Percentiles rank a stretch among this genome's conserved stretches.
phyloP scores from a whole-genome alignment of 2,329 filamentous ascomycete genomes.

The Claviceps sp. region DNA sequence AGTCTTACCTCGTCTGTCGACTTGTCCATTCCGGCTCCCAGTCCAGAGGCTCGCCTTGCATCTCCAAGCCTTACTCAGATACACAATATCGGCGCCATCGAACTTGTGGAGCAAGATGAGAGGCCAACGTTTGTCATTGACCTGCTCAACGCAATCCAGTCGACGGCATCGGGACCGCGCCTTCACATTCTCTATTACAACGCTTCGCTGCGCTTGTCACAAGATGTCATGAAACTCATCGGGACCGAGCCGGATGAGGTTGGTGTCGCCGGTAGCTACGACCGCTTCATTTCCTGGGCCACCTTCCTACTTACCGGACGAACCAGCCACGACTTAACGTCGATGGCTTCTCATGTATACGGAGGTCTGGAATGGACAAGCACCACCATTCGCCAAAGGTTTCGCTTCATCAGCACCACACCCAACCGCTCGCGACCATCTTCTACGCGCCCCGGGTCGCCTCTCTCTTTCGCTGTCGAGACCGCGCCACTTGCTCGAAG shows the following conservation, averaged over 20 bases:
- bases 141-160: constrained; percentile 43
- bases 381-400: constrained; percentile 53
- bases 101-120: constrained; percentile 64
- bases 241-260: constrained; percentile 32
- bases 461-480: constrained; percentile 24
- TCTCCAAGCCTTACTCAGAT: constrained; percentile 35
- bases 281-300: constrained; percentile 57
- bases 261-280: constrained; percentile 34
- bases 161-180: constrained; percentile 28
- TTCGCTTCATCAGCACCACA: constrained; percentile 53
- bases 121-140: constrained; percentile 68
- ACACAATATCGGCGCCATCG: constrained; percentile 51
- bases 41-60: constrained; percentile 35
- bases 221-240: constrained; percentile 42
- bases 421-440: constrained; percentile 14
- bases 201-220: constrained; percentile 44
- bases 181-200: constrained; percentile 58
- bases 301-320: constrained; percentile 40
- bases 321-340: constrained; percentile 35
- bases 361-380: constrained; percentile 57
- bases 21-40: constrained; percentile 34
- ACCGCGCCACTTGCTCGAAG: constrained; percentile 12
- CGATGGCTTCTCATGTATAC: constrained; percentile 43
- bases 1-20: constrained; percentile 42
- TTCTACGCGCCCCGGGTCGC: constrained; percentile 25